phyloP scores from a whole-genome alignment of 106 monocot genomes.

The Gastrodia elata region DNA sequence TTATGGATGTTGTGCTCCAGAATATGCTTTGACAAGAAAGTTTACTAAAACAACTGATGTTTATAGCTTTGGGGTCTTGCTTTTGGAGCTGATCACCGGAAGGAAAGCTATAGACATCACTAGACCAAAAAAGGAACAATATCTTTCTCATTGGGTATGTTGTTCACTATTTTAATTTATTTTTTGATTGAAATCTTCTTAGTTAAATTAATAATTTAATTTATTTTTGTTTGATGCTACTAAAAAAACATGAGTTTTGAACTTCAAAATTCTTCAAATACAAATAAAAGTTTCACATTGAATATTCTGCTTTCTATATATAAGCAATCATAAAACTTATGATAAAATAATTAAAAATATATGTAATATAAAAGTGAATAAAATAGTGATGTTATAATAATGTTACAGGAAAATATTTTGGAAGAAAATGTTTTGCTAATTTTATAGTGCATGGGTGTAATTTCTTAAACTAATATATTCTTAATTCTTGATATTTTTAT shows the following conservation, averaged over 20 bases:
- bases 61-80: slow-evolving; percentile 55
- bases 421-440: no score
- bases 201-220: background rate
- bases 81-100: slow-evolving; percentile 11
- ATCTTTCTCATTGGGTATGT: slow-evolving; percentile 23
- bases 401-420: background rate
- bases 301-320: background rate
- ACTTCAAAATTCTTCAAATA: background rate
- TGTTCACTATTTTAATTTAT: background rate
- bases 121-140: slow-evolving; percentile 10
- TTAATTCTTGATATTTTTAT: background rate
- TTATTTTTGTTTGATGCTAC: background rate
- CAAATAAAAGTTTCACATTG: background rate
- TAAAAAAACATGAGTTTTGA: background rate
- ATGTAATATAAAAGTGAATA: background rate
- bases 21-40: slow-evolving; percentile 26
- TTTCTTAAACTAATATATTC: background rate
- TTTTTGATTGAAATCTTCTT: background rate
- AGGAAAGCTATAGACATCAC: slow-evolving; percentile 11
- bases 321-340: background rate
- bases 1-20: slow-evolving; percentile 53
- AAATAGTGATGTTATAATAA: background rate
- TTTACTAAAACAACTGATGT: slow-evolving; percentile 46
- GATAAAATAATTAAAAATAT: background rate
- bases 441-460: no score